These are phyloP conservation scores for Excoecaria agallocha DNA, from an alignment of 345 rosid species.

Conservation along the genomic window DNA sequence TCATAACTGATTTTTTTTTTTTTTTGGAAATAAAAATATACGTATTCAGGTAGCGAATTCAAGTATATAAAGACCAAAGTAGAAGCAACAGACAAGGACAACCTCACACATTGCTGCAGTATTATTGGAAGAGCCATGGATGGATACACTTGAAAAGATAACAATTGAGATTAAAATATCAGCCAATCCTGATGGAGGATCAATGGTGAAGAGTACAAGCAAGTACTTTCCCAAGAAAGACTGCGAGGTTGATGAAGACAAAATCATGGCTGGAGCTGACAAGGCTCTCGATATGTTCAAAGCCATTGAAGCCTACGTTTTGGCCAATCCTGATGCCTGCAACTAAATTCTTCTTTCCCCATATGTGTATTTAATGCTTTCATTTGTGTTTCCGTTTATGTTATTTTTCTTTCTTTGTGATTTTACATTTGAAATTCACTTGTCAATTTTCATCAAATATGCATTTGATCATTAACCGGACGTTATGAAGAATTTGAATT, in stretches of 20 bases:
- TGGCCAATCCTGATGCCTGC: conserved; percentile 2
- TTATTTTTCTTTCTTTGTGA: too few species aligned
- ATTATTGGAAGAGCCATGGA: conserved; percentile 27
- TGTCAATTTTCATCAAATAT: too few species aligned
- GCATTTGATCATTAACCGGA: too few species aligned
- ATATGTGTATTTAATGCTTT: too few species aligned
- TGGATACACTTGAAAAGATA: conserved; percentile 32
- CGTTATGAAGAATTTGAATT: too few species aligned
- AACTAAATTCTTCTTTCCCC: background rate
- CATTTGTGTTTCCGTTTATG: too few species aligned
- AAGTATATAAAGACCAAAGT: conserved; percentile 32
- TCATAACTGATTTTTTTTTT: too few species aligned
- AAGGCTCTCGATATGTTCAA: background rate
- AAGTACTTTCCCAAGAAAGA: background rate
- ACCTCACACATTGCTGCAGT: conserved; percentile 24
- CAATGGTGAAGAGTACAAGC: conserved; percentile 8
- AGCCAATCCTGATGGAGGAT: conserved; percentile 29
- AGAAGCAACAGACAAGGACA: conserved; percentile 43
- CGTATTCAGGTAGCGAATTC: conserved; percentile 25
- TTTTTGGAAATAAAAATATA: background rate
- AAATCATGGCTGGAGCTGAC: background rate
- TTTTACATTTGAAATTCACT: too few species aligned
- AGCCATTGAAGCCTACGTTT: conserved; percentile 2
- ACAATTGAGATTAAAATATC: conserved; percentile 34
- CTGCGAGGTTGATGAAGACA: background rate